Base-by-base conservation (phyloP, 495 filamentous ascomycete genomes). In the Tuber brumale region DNA sequence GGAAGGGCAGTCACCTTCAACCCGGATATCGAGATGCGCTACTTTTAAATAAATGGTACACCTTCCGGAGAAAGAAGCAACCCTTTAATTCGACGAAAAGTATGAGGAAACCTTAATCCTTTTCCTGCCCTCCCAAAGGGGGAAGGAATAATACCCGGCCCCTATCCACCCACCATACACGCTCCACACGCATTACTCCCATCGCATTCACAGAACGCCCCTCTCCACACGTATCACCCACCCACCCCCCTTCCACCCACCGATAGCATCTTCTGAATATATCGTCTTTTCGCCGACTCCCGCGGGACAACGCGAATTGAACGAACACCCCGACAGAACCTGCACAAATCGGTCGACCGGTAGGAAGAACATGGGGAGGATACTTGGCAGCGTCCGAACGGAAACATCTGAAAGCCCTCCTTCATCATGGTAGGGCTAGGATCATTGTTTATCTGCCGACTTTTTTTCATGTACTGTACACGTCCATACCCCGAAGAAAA, bases 381-480 rank as follows among this genome's bases (percentile, higher is more conserved):
- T 73, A 79, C 73, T 73, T 79, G 77, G 78, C 73, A 80, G 77
- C 78, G 78, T 80, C 78, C 78, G 76, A 79, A 76, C 72, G 77
- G 73, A 80, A 70, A 71, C 77, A 79, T 74, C 77, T 78, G 76
- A 76, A 77, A 31, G 57, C 57, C 14, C 57, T 66, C 57, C 57
- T 18, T 66, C 69, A 70, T 78, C 27, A 57, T 72, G 57, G 75
- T 70, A 72, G 75, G 72, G 76, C 74, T 78, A 72, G 46, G 76
- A 78, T 72, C 71, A 77, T 75, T 79, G 77, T 79, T 37, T 79
- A 77, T 78, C 77, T 80, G 77, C 78, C 78, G 72, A 79, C 27
- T 4, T 66, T 66, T n/a, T 66, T 66, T 35, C 57, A 66, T 35
- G 31, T 35, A 18, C 14, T 35, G 31, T 35, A 18, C 14, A 61